Percentiles rank a stretch among this genome's conserved stretches.
phyloP scores from a whole-genome alignment of 257 asterid species.

The Solanum okadae region DNA sequence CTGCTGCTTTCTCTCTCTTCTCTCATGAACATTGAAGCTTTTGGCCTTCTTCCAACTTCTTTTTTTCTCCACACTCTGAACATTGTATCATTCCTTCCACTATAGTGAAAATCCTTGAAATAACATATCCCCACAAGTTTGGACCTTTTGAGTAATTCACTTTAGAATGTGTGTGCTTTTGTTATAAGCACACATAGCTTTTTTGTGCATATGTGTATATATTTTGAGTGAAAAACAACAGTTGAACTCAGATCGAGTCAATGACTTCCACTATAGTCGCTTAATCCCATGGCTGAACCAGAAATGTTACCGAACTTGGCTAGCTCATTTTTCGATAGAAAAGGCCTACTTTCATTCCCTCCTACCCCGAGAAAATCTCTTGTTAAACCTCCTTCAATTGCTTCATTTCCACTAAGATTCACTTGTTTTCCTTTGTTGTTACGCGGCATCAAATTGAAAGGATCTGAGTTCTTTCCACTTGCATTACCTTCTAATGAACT shows the following conservation, averaged over 20 bases:
- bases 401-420: background rate
- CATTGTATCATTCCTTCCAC: background rate
- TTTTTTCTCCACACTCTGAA: background rate
- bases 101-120: background rate
- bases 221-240: background rate
- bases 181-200: background rate
- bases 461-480: background rate
- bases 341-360: background rate
- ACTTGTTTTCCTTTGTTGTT: constrained; percentile 6
- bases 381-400: background rate
- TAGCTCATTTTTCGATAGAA: background rate
- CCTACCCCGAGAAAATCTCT: constrained; percentile 8
- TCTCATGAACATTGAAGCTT: background rate
- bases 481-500: background rate
- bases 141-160: background rate
- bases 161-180: background rate
- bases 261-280: background rate
- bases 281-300: background rate
- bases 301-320: background rate
- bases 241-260: background rate
- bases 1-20: background rate
- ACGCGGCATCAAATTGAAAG: background rate
- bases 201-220: background rate
- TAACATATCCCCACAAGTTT: background rate
- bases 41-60: background rate